Percentiles rank a stretch among this genome's conserved stretches.
Conservation (phyloP, 768 basidiomycete species). For the Pisolithus microcarpus region DNA sequence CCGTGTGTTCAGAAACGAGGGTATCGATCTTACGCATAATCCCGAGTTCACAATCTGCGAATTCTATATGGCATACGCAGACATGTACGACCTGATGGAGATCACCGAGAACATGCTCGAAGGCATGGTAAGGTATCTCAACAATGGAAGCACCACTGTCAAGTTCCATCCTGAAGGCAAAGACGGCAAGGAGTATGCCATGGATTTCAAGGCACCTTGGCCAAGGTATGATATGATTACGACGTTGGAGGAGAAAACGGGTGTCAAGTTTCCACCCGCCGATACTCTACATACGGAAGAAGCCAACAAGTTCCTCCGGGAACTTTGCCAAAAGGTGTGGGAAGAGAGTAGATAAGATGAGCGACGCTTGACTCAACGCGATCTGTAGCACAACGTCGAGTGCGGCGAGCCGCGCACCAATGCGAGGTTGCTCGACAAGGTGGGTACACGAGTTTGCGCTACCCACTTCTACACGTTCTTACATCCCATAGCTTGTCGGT, state of each 20-base stretch:
- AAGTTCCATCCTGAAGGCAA: constrained; percentile 92
- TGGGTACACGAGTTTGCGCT: constrained; percentile 17
- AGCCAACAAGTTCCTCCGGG: constrained; percentile 82
- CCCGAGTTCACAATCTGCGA: constrained; percentile 99
- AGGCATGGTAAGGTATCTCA: constrained; percentile 84
- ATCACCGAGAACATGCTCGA: constrained; percentile 87
- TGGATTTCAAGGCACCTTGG: constrained; percentile 94
- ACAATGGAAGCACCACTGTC: constrained; percentile 70
- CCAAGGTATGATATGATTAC: constrained; percentile 98
- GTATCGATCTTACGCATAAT: constrained; percentile 98
- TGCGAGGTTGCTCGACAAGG: constrained; percentile 92
- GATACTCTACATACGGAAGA: constrained; percentile 82
- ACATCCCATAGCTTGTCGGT: constrained; percentile 69
- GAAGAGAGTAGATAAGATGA: not conserved
- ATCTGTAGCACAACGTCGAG: constrained; percentile 80
- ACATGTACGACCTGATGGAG: constrained; percentile 98
- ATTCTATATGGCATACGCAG: constrained; percentile 99
- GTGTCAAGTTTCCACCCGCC: constrained; percentile 88
- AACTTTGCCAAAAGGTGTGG: constrained; percentile 73
- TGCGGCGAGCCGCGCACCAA: constrained; percentile 96
- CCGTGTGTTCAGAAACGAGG: constrained; percentile 95
- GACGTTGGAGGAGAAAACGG: constrained; percentile 90
- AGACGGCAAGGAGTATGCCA: constrained; percentile 63
- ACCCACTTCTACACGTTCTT: not conserved
- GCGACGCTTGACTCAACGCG: not conserved